Evolutionary conservation across 768 basidiomycete species (phyloP).

Genomic region (Russula griseocarnosa): DNA sequence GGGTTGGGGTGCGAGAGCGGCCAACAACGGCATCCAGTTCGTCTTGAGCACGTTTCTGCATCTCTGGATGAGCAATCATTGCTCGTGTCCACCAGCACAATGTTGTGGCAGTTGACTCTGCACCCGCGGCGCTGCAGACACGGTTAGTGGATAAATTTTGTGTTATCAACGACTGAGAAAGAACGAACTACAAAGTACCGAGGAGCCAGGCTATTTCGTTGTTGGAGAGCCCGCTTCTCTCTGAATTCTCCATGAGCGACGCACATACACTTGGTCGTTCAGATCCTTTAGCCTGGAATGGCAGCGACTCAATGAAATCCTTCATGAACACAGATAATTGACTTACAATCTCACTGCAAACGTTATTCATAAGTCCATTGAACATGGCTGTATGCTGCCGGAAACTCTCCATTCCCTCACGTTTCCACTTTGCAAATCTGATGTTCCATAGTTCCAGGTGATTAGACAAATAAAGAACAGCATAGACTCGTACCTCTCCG

Average conservation of each 20-base stretch:
- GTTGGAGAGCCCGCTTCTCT: slow-evolving; percentile 16
- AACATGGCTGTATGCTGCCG: slow-evolving; percentile 17
- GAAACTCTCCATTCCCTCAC: slow-evolving; percentile 24
- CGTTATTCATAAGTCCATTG: slow-evolving; percentile 19
- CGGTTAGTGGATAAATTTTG: not conserved
- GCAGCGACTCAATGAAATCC: not conserved
- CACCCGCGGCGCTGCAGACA: not conserved
- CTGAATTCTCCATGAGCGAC: slow-evolving; percentile 13
- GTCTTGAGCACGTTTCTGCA: slow-evolving; percentile 17
- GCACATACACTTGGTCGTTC: slow-evolving; percentile 14
- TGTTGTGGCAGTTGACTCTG: slow-evolving; percentile 18
- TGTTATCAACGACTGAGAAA: not conserved
- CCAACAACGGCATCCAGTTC: slow-evolving; percentile 16
- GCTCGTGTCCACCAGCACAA: slow-evolving; percentile 20
- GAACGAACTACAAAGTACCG: slow-evolving; percentile 22
- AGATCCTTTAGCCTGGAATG: slow-evolving; percentile 9
- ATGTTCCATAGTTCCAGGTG: not conserved
- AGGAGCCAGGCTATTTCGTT: slow-evolving; percentile 25
- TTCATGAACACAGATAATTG: too few relatives aligned
- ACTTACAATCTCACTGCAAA: slow-evolving; percentile 19
- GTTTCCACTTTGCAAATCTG: slow-evolving; percentile 30
- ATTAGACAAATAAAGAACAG: too few relatives aligned
- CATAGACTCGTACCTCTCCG: slow-evolving; percentile 10
- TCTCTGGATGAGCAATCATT: slow-evolving; percentile 24
- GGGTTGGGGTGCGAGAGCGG: slow-evolving; percentile 6